Base-by-base conservation (phyloP, 208 protist genomes). In the Crithidia bombi region DNA sequence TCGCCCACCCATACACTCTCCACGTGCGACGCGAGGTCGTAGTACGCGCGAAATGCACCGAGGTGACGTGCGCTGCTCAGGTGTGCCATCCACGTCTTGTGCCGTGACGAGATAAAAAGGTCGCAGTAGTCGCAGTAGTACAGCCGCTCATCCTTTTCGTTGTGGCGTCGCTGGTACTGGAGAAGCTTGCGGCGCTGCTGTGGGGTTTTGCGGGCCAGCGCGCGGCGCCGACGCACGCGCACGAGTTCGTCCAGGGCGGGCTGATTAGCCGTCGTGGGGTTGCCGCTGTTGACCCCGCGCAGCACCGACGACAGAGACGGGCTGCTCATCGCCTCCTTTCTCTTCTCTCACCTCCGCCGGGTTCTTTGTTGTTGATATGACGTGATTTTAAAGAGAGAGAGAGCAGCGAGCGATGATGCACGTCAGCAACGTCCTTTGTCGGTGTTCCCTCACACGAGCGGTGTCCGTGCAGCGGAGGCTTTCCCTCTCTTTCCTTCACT, bases 101-200 rank as follows among this genome's bases (percentile, higher is more conserved):
- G 75, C 17, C 73, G 69, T 1, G 75, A 81, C 54, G 86, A 90
- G 36, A 96, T 58, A 55, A 96, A 96, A 19, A 94, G 47, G 69
- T 96, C 88, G 50, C 91, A 96, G 79, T 94, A 94, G 66, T 93
- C 88, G 67, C 91, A 96, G 76, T 94, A 96, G 57, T 79, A 81
- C 19, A 96, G 71, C 3, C 75, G 75, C 14, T 78, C 88, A 58
- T 96, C 87, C 28, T 83, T 79, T 49, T 96, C 91, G 68, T 94
- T 96, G 72, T 95, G 90, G 1, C 90, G 79, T 11, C 90, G 85
- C 23, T 72, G 50, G 64, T 92, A 95, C 64, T 88, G 86, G 21
- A 86, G 65, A 5, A 81, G 56, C 15, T 68, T 71, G 17, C 79
- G 81, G n/a, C 85, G 87, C 64, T 90, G 85, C 70, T 86, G 80